Base-by-base conservation (phyloP, 495 filamentous ascomycete species). In the Thermothielavioides terrestris region DNA sequence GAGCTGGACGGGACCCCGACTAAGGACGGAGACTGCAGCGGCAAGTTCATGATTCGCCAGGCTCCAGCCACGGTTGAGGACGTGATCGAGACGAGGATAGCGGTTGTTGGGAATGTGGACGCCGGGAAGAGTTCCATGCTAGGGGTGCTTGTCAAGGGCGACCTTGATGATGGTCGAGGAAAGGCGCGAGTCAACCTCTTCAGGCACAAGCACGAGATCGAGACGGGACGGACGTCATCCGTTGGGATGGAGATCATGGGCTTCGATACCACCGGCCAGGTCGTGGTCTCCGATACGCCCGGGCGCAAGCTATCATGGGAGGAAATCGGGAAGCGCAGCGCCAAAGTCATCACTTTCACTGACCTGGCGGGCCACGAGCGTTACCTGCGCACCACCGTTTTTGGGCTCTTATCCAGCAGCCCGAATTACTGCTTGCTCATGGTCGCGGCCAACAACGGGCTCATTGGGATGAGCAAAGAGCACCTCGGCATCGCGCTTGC, bases 181-280 rank as follows among this genome's bases (percentile, higher is more conserved):
- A 91, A 87, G 68, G 89, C 90, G 30, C 85, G 92, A 43, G 85
- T 98, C 50, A 98, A 97, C 55, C 85, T 98, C 11, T 98, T 98
- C 72, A 77, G 92, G 20, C 92, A 98, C 61, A 97, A 97, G 65
- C 92, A 98, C 61, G 92, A 98, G 66, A 83, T 97, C 40, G 92
- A 98, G 63, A 91, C 85, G 41, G 92, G 92, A 1, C 77, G 92
- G 50, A 98, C 92, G 6, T 92, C 86, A 65, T 97, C 94, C 2
- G 92, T 98, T 3, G 92, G 92, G 22, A 86, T 95, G 88, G 92
- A 98, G 66, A 98, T 98, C 41, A 92, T 98, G 88, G 92, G 92
- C 10, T 98, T 96, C 58, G 90, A 97, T 65, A 86, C 84, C 49
- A 78, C 76, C 46, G 92, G 94, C 15, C 85, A 95, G 23, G 83